A percentile compares a stretch with the other conserved stretches of the same genome.
These are phyloP conservation scores for Mortierella sp. DNA, from an alignment of 371 early-diverging fungal species.

Conservation along the genomic window DNA sequence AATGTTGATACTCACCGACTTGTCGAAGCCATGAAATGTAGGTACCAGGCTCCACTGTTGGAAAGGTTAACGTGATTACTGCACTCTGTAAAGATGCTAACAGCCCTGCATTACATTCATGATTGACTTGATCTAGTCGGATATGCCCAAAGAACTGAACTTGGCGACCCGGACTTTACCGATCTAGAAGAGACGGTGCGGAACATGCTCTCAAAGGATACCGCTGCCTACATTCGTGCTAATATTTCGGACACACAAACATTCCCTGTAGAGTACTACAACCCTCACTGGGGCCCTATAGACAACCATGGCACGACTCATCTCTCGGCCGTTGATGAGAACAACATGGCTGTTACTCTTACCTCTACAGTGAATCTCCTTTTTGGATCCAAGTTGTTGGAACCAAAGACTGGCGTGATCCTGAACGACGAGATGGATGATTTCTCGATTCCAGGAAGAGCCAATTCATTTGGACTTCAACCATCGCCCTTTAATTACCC, in stretches of 20 bases:
- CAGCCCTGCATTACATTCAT: too few species aligned
- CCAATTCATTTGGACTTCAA: slow-evolving; percentile 87
- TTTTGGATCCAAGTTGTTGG: slow-evolving; percentile 96
- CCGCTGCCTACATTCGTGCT: slow-evolving; percentile 69
- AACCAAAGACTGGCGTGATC: slow-evolving; percentile 94
- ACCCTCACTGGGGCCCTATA: slow-evolving; percentile 77
- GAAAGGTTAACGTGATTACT: too few species aligned
- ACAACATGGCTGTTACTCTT: slow-evolving; percentile 88
- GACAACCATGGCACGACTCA: slow-evolving; percentile 98
- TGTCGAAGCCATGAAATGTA: slow-evolving; percentile 91
- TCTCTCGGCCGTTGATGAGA: slow-evolving; percentile 88
- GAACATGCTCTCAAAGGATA: slow-evolving; percentile 75
- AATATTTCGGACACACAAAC: slow-evolving; percentile 73
- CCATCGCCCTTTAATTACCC: slow-evolving; percentile 89
- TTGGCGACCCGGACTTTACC: slow-evolving; percentile 86
- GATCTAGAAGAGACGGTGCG: slow-evolving; percentile 60
- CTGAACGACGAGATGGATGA: slow-evolving; percentile 99
- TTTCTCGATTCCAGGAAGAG: slow-evolving; percentile 89
- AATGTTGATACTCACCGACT: slow-evolving; percentile 79
- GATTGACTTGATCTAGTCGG: slow-evolving; percentile 67
- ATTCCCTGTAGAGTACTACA: slow-evolving; percentile 75
- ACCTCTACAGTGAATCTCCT: slow-evolving; percentile 96
- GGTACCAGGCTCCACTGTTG: neutral
- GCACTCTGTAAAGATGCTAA: too few species aligned
- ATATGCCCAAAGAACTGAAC: slow-evolving; percentile 83